Base-by-base conservation (phyloP, 129 eudicot species). In the Pulicaria dysenterica region DNA sequence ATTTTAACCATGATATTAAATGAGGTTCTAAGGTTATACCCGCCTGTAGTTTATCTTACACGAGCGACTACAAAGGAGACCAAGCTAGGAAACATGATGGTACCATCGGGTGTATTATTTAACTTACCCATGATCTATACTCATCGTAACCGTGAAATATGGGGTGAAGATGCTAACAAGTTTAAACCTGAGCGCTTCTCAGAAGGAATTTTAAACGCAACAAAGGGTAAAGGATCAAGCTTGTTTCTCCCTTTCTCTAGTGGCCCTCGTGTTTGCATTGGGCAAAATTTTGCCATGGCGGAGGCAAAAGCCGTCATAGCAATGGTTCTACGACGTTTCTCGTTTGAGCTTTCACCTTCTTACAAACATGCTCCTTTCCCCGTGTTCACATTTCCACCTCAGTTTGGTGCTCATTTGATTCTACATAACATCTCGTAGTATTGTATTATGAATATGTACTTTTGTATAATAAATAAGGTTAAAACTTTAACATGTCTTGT, bases 241-340 rank as follows among this genome's bases (percentile, higher is more conserved):
- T 10, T 67, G 5, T 86, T 77, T 55, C 64, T 89, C 37, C 85
- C 96, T 0, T 89, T 89, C 68, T 80, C 88, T 42, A 75, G 72
- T 73, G 96, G 92, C 31, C 96, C 92, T 7, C 74, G 92, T 8
- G 70, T 79, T 13, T 89, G 96, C 79, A 82, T 89, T 0, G 96
- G 86, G 13, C 84, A 84, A 60, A 89, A 89, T 45, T 82, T 83
- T 65, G 92, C 96, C 0, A 53, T 82, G 76, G 31, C 80, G 9
- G 92, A 89, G 77, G 91, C 89, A 0, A 86, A 82, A 85, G 34
- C 84, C 55, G 79, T 83, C 2, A 58, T 86, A 8, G 80, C 79
- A 4, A 73, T 82, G 77, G 70, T 89, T 48, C 76, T 89, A 8
- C 77, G 42, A 50, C 83, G 83, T 13, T 89, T 89, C 55, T 73